Percentiles rank a stretch among this genome's conserved stretches.
These are phyloP conservation scores for Schwanniomyces sp. DNA, from an alignment of 805 yeast species.

Conservation along the genomic window DNA sequence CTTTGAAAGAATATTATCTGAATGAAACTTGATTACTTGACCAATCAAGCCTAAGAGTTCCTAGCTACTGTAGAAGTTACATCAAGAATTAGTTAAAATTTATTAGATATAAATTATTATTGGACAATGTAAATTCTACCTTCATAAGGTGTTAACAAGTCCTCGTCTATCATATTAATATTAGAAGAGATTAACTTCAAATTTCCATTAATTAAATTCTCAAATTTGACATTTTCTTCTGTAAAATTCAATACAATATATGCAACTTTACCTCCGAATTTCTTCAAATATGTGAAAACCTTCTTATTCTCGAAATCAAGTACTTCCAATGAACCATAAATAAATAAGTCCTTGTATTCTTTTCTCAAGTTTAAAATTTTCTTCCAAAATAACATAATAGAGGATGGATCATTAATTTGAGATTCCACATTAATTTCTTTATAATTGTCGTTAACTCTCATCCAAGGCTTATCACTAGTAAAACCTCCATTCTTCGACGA, in stretches of 20 bases:
- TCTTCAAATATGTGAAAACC: conserved; percentile 44
- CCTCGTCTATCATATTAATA: conserved; percentile 18
- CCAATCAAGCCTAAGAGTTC: too few species aligned
- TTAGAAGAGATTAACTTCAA: conserved; percentile 32
- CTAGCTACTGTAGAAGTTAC: too few species aligned
- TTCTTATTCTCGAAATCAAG: conserved; percentile 43
- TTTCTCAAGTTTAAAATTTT: conserved; percentile 45
- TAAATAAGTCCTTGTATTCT: conserved; percentile 40
- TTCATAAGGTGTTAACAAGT: conserved; percentile 42
- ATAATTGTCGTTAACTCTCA: conserved; percentile 50
- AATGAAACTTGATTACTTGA: too few species aligned
- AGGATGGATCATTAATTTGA: conserved; percentile 45
- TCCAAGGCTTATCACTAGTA: conserved; percentile 53
- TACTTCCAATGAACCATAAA: conserved; percentile 47
- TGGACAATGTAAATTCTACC: conserved; percentile 35
- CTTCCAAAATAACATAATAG: conserved; percentile 48
- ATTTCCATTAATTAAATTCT: conserved; percentile 24
- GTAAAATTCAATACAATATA: conserved; percentile 47
- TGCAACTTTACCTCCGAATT: conserved; percentile 25
- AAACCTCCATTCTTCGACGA: conserved; percentile 46
- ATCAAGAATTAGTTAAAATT: too few species aligned
- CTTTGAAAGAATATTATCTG: too few species aligned
- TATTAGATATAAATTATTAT: too few species aligned
- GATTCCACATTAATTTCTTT: conserved; percentile 47
- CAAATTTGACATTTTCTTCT: conserved; percentile 27